These are phyloP conservation scores for Venturia nashicola DNA, from an alignment of 2,329 filamentous ascomycete species.

Conservation along the genomic window DNA sequence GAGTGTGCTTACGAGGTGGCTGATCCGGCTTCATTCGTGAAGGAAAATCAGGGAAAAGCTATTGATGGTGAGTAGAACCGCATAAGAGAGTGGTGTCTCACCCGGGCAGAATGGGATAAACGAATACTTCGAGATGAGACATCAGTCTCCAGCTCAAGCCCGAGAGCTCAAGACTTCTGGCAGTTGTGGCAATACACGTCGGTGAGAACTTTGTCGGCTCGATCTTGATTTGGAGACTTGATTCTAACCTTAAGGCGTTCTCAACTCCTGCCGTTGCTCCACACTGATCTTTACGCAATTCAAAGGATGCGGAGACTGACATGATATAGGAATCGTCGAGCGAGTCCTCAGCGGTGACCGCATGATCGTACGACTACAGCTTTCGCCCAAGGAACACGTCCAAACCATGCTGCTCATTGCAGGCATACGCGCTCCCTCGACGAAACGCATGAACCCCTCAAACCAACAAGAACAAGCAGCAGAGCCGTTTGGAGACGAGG, in stretches of 20 bases:
- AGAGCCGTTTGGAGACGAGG: conserved; percentile 83
- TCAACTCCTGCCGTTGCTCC: not conserved
- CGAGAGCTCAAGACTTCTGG: not conserved
- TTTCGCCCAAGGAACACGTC: conserved; percentile 72
- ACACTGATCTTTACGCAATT: not conserved
- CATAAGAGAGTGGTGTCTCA: not conserved
- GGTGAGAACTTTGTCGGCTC: not conserved
- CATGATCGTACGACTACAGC: conserved; percentile 67
- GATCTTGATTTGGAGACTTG: not conserved
- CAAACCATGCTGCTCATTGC: conserved; percentile 84
- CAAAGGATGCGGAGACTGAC: not conserved
- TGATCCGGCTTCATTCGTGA: conserved; percentile 62
- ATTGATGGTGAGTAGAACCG: conserved; percentile 47
- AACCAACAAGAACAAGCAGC: conserved; percentile 72
- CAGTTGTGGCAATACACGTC: not conserved
- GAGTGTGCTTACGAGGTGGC: conserved; percentile 69
- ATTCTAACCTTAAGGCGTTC: not conserved
- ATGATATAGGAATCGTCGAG: conserved; percentile 54
- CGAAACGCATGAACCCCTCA: conserved; percentile 67
- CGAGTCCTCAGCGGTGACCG: conserved; percentile 85
- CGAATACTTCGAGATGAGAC: not conserved
- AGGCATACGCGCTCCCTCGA: conserved; percentile 80
- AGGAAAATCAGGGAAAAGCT: conserved; percentile 72
- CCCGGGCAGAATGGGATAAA: not conserved
- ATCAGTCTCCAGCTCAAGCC: not conserved